These are phyloP conservation scores for Myriosclerotinia duriaeana DNA, from an alignment of 2,329 filamentous ascomycete species.

Conservation along the genomic window DNA sequence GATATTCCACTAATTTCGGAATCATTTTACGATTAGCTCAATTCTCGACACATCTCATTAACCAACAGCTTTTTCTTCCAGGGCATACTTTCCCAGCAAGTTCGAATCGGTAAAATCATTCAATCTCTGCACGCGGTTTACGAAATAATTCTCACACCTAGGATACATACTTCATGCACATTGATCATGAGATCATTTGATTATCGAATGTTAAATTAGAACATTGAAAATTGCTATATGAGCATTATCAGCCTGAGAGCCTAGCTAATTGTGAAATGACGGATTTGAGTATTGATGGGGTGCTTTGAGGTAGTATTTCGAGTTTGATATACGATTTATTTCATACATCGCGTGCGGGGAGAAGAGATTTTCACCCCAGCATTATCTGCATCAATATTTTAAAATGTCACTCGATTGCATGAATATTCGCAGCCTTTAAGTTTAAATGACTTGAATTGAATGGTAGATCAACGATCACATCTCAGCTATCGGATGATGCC, in stretches of 20 bases:
- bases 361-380: not conserved
- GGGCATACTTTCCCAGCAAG: conserved; percentile 1
- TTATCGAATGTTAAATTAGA: too few species aligned
- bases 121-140: not conserved
- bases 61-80: not conserved
- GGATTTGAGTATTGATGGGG: too few species aligned
- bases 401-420: conserved; percentile 3
- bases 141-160: too few species aligned
- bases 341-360: too few species aligned
- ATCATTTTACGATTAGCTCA: not conserved
- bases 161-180: too few species aligned
- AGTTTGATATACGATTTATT: too few species aligned
- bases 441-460: conserved; percentile 3
- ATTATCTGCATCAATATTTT: not conserved
- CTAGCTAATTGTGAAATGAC: too few species aligned
- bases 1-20: not conserved
- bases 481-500: conserved; percentile 4
- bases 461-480: not conserved
- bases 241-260: too few species aligned
- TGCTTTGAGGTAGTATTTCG: too few species aligned
- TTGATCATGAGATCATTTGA: too few species aligned
- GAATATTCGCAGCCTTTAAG: not conserved
- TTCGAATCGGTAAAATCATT: not conserved
- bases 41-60: not conserved
- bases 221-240: too few species aligned